A percentile compares a stretch with the other conserved stretches of the same genome.
Evolutionary conservation across 176 grass and related monocot species (phyloP).

Genomic region (Oryza glaberrima): DNA sequence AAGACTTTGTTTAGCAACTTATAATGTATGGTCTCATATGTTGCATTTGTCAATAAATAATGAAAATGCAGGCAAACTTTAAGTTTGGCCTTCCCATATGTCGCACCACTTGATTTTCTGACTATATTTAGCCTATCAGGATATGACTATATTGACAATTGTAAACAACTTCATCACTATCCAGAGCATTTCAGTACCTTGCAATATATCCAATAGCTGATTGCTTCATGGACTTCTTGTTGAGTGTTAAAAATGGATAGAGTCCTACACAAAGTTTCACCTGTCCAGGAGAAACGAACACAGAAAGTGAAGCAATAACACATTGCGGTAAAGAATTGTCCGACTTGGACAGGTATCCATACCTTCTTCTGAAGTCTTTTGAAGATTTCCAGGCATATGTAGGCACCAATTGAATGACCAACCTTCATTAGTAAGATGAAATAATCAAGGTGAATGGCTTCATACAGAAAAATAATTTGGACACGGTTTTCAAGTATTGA

Average conservation of each 20-base stretch:
- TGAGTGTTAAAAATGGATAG: conserved; percentile 92
- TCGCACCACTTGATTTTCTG: background rate
- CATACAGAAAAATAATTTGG: conserved; percentile 10
- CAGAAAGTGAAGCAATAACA: conserved; percentile 28
- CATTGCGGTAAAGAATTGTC: background rate
- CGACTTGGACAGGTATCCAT: background rate
- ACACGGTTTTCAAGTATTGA: background rate
- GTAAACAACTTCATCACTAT: conserved; percentile 1
- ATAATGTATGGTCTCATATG: background rate
- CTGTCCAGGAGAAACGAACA: conserved; percentile 55
- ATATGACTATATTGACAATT: conserved; percentile 22
- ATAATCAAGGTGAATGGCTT: background rate
- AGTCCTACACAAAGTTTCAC: conserved; percentile 67
- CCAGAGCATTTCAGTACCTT: conserved; percentile 57
- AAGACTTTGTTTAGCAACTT: background rate
- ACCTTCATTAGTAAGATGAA: conserved; percentile 53
- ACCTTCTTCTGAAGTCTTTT: conserved; percentile 81
- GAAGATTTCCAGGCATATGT: conserved; percentile 83
- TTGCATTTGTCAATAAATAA: conserved; percentile 16
- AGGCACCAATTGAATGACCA: conserved; percentile 94
- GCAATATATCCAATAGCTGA: conserved; percentile 68
- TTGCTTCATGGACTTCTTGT: conserved; percentile 71
- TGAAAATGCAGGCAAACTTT: background rate
- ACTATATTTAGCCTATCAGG: conserved; percentile 23
- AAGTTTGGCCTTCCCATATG: background rate